A percentile compares a stretch with the other conserved stretches of the same genome.
These are phyloP conservation scores for Dittrichia graveolens DNA, from an alignment of 129 eudicot genomes.

Conservation along the genomic window DNA sequence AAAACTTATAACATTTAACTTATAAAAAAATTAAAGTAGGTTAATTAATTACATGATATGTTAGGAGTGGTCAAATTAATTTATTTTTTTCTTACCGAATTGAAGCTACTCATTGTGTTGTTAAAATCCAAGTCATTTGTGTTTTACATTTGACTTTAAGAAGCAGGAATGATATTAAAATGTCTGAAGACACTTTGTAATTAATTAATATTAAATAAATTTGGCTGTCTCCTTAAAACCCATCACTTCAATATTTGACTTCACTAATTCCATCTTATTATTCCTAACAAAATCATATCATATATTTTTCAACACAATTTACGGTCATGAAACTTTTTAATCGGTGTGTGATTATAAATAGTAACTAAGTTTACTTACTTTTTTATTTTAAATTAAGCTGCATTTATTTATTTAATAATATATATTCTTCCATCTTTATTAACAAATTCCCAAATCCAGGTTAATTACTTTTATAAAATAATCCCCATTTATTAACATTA, in stretches of 20 bases:
- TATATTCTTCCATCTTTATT: no score
- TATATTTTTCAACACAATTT: slow-evolving; percentile 20
- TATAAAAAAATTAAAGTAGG: background rate
- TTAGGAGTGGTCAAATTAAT: slow-evolving; percentile 27
- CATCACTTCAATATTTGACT: slow-evolving; percentile 31
- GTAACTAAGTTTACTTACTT: background rate
- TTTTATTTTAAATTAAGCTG: no score
- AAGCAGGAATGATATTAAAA: slow-evolving; percentile 25
- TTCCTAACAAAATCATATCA: slow-evolving; percentile 25
- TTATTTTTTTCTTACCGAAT: slow-evolving; percentile 32
- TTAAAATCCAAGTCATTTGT: slow-evolving; percentile 35
- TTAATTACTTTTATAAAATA: no score
- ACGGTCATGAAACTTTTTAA: slow-evolving; percentile 17
- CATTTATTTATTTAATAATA: no score
- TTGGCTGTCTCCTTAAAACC: slow-evolving; percentile 40
- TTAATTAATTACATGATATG: background rate
- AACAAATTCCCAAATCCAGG: no score
- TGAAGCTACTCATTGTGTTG: slow-evolving; percentile 45
- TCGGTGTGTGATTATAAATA: background rate
- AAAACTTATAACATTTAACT: background rate
- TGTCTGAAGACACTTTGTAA: slow-evolving; percentile 38
- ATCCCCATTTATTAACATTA: no score
- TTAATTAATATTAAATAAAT: slow-evolving; percentile 26
- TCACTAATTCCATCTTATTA: slow-evolving; percentile 22
- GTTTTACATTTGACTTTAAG: slow-evolving; percentile 40